phyloP scores from a whole-genome alignment of 2,329 filamentous ascomycete species.

The Claviceps africana region DNA sequence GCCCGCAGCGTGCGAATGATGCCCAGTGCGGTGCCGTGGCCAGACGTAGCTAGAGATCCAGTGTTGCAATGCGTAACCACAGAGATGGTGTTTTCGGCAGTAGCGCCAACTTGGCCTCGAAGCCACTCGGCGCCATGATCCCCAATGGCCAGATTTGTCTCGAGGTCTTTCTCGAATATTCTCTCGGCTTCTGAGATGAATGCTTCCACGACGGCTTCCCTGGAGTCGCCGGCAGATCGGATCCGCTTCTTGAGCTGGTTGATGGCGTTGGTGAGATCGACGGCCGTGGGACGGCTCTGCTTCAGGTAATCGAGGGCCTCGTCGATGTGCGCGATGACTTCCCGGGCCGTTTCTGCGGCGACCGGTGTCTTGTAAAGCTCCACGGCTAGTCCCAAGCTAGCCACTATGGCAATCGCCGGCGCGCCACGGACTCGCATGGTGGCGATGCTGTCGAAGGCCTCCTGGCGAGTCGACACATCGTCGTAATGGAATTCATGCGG shows the following conservation, averaged over 20 bases:
- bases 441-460: conserved; percentile 72
- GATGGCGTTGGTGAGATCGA: conserved; percentile 86
- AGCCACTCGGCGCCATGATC: conserved; percentile 76
- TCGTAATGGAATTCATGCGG: conserved; percentile 73
- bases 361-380: conserved; percentile 50
- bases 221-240: conserved; percentile 29
- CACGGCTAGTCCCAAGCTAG: conserved; percentile 73
- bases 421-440: conserved; percentile 68
- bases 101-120: conserved; percentile 38
- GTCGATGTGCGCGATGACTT: conserved; percentile 58
- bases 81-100: conserved; percentile 42
- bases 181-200: conserved; percentile 72
- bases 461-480: conserved; percentile 51
- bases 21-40: conserved; percentile 91
- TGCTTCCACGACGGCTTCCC: conserved; percentile 44
- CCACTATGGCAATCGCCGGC: conserved; percentile 96
- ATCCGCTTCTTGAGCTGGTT: conserved; percentile 58
- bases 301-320: conserved; percentile 74
- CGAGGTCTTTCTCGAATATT: conserved; percentile 75
- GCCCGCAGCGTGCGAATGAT: conserved; percentile 75
- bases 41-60: conserved; percentile 87
- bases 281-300: conserved; percentile 80
- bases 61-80: conserved; percentile 97
- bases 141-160: conserved; percentile 79
- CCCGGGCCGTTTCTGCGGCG: conserved; percentile 30